Conservation (phyloP, 1,284 basidiomycete genomes). For the Cutaneotrichosporon curvatum region DNA sequence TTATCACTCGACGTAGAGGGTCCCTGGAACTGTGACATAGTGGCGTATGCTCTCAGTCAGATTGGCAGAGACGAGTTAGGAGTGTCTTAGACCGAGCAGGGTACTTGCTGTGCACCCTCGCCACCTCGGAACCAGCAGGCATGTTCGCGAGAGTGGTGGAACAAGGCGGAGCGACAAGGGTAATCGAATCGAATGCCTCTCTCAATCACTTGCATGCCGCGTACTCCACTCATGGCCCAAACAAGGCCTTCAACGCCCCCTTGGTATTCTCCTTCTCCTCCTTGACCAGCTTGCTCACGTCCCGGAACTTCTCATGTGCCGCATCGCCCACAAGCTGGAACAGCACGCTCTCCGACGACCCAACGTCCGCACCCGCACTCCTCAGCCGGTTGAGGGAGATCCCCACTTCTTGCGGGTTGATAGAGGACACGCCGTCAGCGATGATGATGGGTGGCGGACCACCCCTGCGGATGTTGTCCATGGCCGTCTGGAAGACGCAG, state of each 20-base stretch:
- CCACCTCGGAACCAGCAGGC: too few relatives aligned
- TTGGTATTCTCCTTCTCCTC: conserved; percentile 62
- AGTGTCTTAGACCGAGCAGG: too few relatives aligned
- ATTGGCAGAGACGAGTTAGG: too few relatives aligned
- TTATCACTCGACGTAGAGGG: too few relatives aligned
- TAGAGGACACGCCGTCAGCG: conserved; percentile 76
- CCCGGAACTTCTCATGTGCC: conserved; percentile 61
- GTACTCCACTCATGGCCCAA: too few relatives aligned
- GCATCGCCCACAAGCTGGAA: conserved; percentile 67
- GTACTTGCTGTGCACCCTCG: too few relatives aligned
- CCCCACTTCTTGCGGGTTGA: conserved; percentile 54
- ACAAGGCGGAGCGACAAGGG: too few relatives aligned
- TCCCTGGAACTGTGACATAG: too few relatives aligned
- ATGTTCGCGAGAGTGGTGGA: too few relatives aligned
- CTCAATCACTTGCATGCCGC: too few relatives aligned
- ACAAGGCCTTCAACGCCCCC: conserved; percentile 15
- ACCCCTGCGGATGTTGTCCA: conserved; percentile 51
- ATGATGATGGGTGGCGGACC: conserved; percentile 55
- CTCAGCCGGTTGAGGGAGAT: conserved; percentile 56
- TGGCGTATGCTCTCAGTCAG: too few relatives aligned
- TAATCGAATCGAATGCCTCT: too few relatives aligned
- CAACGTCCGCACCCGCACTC: conserved; percentile 66
- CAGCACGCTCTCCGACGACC: conserved; percentile 71
- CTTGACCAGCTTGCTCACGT: conserved; percentile 66
- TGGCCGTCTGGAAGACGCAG: conserved; percentile 74